These are phyloP conservation scores for Chloropicon primus DNA, from an alignment of 139 green algal species.

Conservation along the genomic window DNA sequence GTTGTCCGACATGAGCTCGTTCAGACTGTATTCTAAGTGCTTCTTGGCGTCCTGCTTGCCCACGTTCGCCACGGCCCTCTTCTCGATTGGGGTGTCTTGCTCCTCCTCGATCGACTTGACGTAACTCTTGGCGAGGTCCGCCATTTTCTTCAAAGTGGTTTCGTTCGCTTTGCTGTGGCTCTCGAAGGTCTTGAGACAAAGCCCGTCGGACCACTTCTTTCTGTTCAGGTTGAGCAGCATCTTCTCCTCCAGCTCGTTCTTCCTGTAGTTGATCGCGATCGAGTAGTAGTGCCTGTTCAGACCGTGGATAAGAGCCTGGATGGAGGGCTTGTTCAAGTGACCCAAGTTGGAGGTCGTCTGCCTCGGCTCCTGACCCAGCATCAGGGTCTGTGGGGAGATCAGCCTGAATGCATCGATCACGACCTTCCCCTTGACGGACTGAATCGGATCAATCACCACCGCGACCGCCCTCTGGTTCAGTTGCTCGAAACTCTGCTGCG, in stretches of 20 bases:
- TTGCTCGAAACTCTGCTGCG: slow-evolving; percentile 95
- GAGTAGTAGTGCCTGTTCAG: slow-evolving; percentile 99
- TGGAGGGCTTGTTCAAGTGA: slow-evolving; percentile 95
- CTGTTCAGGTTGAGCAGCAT: slow-evolving; percentile 97
- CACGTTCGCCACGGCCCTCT: slow-evolving; percentile 74
- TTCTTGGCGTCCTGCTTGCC: slow-evolving; percentile 95
- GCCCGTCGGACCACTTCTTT: slow-evolving; percentile 77
- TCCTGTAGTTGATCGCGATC: slow-evolving; percentile 97
- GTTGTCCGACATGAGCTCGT: slow-evolving; percentile 77
- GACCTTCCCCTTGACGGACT: slow-evolving; percentile 93
- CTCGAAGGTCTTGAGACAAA: slow-evolving; percentile 62
- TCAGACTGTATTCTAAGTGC: slow-evolving; percentile 63
- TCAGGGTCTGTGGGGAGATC: slow-evolving; percentile 97
- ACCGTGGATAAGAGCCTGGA: slow-evolving; percentile 94
- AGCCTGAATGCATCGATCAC: slow-evolving; percentile 92
- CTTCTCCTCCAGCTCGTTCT: slow-evolving; percentile 95
- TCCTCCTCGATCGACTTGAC: slow-evolving; percentile 83
- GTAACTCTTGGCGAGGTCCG: slow-evolving; percentile 46
- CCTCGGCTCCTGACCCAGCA: slow-evolving; percentile 94
- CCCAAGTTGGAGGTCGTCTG: slow-evolving; percentile 97
- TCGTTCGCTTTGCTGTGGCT: slow-evolving; percentile 55
- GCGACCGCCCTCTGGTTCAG: slow-evolving; percentile 91
- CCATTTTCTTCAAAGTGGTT: slow-evolving; percentile 60
- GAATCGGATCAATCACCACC: slow-evolving; percentile 96
- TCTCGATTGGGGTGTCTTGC: slow-evolving; percentile 58